Base-by-base conservation (phyloP, 495 filamentous ascomycete genomes). In the Penicillium coprophilum region DNA sequence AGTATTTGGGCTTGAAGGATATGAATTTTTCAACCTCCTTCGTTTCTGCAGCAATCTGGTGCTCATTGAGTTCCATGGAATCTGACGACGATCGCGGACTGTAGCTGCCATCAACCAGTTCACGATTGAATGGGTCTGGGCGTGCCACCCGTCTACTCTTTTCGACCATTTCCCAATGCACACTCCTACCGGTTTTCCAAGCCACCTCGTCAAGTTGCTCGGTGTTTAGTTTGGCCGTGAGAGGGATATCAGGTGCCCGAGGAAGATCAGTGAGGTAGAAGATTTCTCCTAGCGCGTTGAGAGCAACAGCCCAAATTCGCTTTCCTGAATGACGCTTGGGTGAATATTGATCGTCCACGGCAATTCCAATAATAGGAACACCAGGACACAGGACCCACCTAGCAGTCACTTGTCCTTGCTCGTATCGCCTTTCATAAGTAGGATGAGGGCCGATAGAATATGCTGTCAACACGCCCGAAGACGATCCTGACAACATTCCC, bases 261-360 rank as follows among this genome's bases (percentile, higher is more conserved):
- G 90, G 89, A 9, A 87, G 73, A 27, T 88, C 84, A 6, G 80
- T 85, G 4, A 97, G 76, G 60, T 91, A 96, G 68, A 87, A 97
- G 2, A 96, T 77, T 68, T 98, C 94, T 1, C 94, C 94, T 13
- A 98, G 73, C 9, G 94, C 94, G 65, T 98, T 97, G 38, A 98
- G 74, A 28, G 82, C 88, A 31, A 90, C 86, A 17, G 91, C 90
- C 91, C 92, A 97, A 5, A 90, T 82, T 27, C 91, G 86, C 20
- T 82, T 79, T 43, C 85, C 77, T 10, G 80, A 74, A 60, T 87
- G 82, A 24, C 92, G 85, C 58, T 82, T 82, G 17, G 79, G 61
- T 23, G 83, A 89, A 67, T 88, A 92, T 30, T 81, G 82, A 27
- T 96, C 89, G 62, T 97, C 95, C 5, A 96, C 87, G 32, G 84